Evolutionary conservation across 2,329 filamentous ascomycete genomes (phyloP), one percentile per base, ranked within the genome.

Genomic region (Cladosporium colombiae): DNA sequence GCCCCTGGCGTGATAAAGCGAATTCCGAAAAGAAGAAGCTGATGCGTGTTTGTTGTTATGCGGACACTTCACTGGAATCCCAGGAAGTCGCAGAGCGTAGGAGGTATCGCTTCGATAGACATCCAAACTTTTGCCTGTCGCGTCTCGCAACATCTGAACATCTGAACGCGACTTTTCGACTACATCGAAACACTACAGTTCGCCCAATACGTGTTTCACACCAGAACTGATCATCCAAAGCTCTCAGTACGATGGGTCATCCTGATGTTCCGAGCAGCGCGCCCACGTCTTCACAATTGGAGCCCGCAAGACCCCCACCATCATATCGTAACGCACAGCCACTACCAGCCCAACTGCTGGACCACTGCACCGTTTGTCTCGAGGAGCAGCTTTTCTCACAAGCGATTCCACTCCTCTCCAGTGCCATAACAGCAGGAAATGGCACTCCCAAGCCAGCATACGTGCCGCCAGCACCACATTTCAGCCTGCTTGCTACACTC

Each of bases 401-500:
- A 66, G 76, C 73, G 14, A 71, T 78, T 33, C 83, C 83, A 53
- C 84, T 94, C 1, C 82, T 94, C 44, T 83, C 84, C 31, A 86
- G 84, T 71, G 80, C 89, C n/a, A 79, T 90, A n/a, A 82, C 80
- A 2, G 82, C 87, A 16, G 85, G 87, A 65, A 73, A 74, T 58
- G 77, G 78, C 66, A 74, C 77, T 40, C 67, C 79, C 16, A 79
- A 78, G 35, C 81, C 86, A 0, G 85, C 86, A 13, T 85, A 85
- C 66, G 79, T 92, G 21, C 91, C 94, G 1, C 86, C 90, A 2
- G 84, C 90, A 0, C 85, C 87, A 65, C 89, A 94, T 69, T 82
- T 98, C 27, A 89, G 91, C 8, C 82, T 97, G 10, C 84, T 93
- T n/a, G 87, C 85, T 52, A 95, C 92, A 1, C 82, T 97, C n/a